Conservation (phyloP, 73 alveolate genomes). For the Paramecium sonneborni region DNA sequence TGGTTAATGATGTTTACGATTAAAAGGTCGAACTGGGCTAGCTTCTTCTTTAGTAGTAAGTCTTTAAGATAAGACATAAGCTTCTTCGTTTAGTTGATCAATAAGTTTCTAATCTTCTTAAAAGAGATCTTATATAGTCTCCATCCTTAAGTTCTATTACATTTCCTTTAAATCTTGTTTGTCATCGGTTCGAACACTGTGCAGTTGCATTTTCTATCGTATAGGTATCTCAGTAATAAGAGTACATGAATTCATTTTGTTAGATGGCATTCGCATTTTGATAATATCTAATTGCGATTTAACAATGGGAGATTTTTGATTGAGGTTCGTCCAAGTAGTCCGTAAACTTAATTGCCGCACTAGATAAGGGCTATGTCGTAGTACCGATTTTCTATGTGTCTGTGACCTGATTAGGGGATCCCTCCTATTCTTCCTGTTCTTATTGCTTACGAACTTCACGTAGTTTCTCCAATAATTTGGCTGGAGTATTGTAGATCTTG, state of each 20-base stretch:
- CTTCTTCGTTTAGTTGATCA: conserved; percentile 41
- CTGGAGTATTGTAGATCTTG: conserved; percentile 42
- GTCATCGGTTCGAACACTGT: not conserved
- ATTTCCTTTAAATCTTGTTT: not conserved
- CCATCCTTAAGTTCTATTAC: not conserved
- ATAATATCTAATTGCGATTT: not conserved
- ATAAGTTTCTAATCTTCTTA: not conserved
- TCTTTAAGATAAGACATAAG: not conserved
- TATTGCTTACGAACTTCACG: not conserved
- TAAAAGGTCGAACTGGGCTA: not conserved
- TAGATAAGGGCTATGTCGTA: not conserved
- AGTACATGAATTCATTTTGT: conserved; percentile 29
- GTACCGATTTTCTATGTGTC: not conserved
- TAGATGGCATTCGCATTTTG: conserved; percentile 35
- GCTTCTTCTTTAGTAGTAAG: not conserved
- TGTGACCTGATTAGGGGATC: not conserved
- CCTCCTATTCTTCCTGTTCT: not conserved
- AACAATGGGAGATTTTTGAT: not conserved
- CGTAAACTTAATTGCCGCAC: not conserved
- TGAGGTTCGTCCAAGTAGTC: not conserved
- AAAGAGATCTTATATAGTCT: not conserved
- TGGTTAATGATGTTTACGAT: not conserved
- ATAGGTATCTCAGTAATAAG: conserved; percentile 12
- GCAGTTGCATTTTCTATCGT: not conserved
- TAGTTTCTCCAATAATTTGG: conserved; percentile 7